Percentiles rank a stretch among this genome's conserved stretches.
Evolutionary conservation across 495 filamentous ascomycete species (phyloP).

Genomic region (Hypoxylon subgilvum): DNA sequence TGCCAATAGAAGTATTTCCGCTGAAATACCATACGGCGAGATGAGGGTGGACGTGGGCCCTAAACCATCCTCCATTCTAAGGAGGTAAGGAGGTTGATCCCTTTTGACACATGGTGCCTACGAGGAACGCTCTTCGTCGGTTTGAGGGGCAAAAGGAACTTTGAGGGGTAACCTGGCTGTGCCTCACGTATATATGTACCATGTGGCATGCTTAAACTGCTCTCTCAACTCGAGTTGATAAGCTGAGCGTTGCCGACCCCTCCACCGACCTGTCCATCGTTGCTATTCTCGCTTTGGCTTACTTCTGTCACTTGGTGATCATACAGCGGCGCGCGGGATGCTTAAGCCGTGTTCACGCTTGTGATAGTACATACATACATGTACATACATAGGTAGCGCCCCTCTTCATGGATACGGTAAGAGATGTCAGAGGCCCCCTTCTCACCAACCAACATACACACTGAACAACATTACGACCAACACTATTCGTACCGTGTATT

Average conservation of each 20-base stretch:
- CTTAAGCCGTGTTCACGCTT: too few relatives aligned
- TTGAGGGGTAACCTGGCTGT: constrained; percentile 26
- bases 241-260: constrained; percentile 11
- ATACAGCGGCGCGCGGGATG: constrained; percentile 22
- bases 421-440: constrained; percentile 14
- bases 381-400: too few relatives aligned
- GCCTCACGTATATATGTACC: too few relatives aligned
- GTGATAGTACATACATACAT: too few relatives aligned
- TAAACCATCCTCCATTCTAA: constrained; percentile 11
- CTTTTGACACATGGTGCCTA: constrained; percentile 17
- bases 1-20: constrained; percentile 16
- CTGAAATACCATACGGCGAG: constrained; percentile 19
- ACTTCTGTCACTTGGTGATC: constrained; percentile 20
- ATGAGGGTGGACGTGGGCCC: constrained; percentile 11
- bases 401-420: constrained; percentile 6
- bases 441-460: too few relatives aligned
- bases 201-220: too few relatives aligned
- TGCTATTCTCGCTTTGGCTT: constrained; percentile 20
- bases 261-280: constrained; percentile 22
- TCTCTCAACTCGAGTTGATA: constrained; percentile 18
- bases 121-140: constrained; percentile 17
- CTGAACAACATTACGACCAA: too few relatives aligned
- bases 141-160: constrained; percentile 10
- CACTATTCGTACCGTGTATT: too few relatives aligned
- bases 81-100: constrained; percentile 27